Conservation (phyloP, 1,284 basidiomycete species). For the Phellopilus nigrolimitatus region DNA sequence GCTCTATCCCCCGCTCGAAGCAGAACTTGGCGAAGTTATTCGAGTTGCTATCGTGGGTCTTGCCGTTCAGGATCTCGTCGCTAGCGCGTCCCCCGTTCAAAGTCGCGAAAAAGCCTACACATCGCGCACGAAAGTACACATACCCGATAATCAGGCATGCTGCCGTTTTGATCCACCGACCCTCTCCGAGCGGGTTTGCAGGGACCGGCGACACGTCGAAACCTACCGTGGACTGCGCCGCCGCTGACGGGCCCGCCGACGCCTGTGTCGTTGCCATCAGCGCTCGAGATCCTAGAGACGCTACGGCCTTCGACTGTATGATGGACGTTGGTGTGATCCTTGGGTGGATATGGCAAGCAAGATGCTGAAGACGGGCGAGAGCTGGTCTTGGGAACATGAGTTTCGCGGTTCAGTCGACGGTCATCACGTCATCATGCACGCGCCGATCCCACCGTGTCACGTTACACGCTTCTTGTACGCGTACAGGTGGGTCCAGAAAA, state of each 20-base stretch:
- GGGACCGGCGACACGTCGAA: constrained; percentile 57
- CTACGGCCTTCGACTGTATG: background rate
- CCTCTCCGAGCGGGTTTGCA: constrained; percentile 60
- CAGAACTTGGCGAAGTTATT: constrained; percentile 83
- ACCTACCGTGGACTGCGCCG: constrained; percentile 23
- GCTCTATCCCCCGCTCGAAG: constrained; percentile 82
- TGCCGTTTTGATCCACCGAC: constrained; percentile 64
- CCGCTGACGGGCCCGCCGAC: background rate
- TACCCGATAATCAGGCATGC: constrained; percentile 75
- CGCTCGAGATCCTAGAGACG: background rate
- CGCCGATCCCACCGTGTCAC: no score
- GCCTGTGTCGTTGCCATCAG: background rate
- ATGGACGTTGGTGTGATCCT: background rate
- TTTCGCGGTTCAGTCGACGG: no score
- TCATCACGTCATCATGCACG: no score
- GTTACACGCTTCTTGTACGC: no score
- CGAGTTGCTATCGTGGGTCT: constrained; percentile 85
- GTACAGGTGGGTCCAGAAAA: no score
- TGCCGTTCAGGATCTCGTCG: constrained; percentile 83
- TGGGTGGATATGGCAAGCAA: background rate
- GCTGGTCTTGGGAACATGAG: no score
- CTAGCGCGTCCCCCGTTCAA: constrained; percentile 33
- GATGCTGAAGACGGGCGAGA: background rate
- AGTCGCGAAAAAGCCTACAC: background rate
- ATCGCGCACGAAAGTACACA: constrained; percentile 22